Percentiles rank a stretch among this genome's conserved stretches.
phyloP scores from a whole-genome alignment of 108 stramenopile species.

The Cyclostephanos tholiformis region DNA sequence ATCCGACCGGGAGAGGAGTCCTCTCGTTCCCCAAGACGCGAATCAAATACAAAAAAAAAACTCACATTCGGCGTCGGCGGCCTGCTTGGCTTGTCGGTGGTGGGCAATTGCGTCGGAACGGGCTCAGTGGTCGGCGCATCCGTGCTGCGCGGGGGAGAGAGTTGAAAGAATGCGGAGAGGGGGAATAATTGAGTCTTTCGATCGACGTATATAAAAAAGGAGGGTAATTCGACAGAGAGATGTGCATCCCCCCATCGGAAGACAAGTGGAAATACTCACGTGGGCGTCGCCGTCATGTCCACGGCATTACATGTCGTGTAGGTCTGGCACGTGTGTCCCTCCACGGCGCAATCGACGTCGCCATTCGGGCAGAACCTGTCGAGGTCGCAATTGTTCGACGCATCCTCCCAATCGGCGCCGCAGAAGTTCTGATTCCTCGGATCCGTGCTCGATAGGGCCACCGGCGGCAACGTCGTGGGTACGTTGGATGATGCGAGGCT shows the following conservation, averaged over 20 bases:
- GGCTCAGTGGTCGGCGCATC: constrained; percentile 27
- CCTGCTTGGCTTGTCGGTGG: constrained; percentile 41
- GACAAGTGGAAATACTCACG: constrained; percentile 5
- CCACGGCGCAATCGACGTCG: constrained; percentile 29
- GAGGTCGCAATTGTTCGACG: constrained; percentile 30
- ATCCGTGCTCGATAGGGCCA: constrained; percentile 6
- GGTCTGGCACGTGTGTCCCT: constrained; percentile 30
- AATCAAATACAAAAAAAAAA: not conserved
- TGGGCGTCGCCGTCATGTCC: constrained; percentile 30
- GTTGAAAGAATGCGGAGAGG: not conserved
- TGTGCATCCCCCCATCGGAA: not conserved
- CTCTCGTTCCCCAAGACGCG: too few relatives aligned
- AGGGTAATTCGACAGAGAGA: not conserved
- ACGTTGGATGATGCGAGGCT: not conserved
- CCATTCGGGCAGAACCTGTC: constrained; percentile 41
- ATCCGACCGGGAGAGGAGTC: too few relatives aligned
- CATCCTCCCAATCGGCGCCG: constrained; percentile 42
- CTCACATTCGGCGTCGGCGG: constrained; percentile 28
- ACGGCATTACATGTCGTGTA: constrained; percentile 40
- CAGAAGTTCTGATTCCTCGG: constrained; percentile 37
- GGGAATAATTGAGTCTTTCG: too few relatives aligned
- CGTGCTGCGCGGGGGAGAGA: constrained; percentile 18
- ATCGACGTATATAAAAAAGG: too few relatives aligned
- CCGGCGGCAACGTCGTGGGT: not conserved
- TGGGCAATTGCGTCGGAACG: constrained; percentile 30